Evolutionary conservation across 2,329 filamentous ascomycete species (phyloP).

Genomic region (Tolypocladium sp.): DNA sequence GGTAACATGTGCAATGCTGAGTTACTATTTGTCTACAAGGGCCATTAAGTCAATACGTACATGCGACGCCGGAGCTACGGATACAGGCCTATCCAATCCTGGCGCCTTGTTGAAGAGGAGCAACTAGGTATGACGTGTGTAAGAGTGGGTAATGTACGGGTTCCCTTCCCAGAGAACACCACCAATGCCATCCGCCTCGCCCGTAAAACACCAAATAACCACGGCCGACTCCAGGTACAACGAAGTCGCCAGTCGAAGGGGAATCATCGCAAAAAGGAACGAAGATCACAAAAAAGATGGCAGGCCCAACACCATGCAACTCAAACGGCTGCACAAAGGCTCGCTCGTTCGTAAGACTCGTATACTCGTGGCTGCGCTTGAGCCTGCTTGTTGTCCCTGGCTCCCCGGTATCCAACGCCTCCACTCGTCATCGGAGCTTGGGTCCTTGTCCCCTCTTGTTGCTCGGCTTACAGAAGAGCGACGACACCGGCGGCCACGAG

Average conservation of each 20-base stretch:
- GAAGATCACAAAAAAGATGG: conserved; percentile 6
- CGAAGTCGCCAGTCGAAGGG: conserved; percentile 8
- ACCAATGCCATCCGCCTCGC: neutral
- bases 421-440: conserved; percentile 13
- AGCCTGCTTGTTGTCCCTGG: conserved; percentile 6
- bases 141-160: conserved; percentile 7
- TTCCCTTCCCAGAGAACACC: conserved; percentile 7
- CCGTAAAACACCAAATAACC: conserved; percentile 11
- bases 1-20: conserved; percentile 17
- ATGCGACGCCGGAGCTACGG: conserved; percentile 5
- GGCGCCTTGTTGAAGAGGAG: conserved; percentile 14
- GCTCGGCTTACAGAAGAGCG: conserved; percentile 21
- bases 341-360: conserved; percentile 17
- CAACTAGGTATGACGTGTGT: conserved; percentile 9
- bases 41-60: conserved; percentile 19
- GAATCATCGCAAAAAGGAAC: conserved; percentile 9
- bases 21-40: conserved; percentile 21
- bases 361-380: conserved; percentile 23
- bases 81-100: conserved; percentile 8
- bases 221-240: neutral
- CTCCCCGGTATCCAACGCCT: conserved; percentile 9
- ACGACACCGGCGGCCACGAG: conserved; percentile 24
- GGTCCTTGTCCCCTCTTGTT: neutral
- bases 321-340: conserved; percentile 9
- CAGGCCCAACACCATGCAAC: conserved; percentile 7